Base-by-base conservation (phyloP, 2,329 filamentous ascomycete genomes). In the Coleophoma eucalyptorum region DNA sequence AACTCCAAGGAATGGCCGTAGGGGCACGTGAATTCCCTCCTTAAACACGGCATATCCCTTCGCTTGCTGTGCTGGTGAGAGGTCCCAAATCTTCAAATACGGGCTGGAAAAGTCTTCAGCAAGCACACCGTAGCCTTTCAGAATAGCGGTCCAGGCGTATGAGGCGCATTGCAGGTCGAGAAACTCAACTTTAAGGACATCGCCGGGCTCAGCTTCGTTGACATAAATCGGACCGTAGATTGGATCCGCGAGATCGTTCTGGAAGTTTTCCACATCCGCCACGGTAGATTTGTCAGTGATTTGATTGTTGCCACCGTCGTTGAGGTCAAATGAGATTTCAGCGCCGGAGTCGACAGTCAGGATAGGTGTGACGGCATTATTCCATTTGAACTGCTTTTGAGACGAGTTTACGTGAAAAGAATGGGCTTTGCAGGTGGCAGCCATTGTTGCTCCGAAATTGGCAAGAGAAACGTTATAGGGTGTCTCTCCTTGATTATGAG, bases 71-170 rank as follows among this genome's bases (percentile, higher is more conserved):
- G 58, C 65, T 15, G 69, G 62, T 20, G 26, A 26, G 26, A 80
- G 60, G 38, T 76, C 67, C 75, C 75, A 79, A 43, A 79, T 73
- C 55, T 77, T 76, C 51, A 80, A 62, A 11, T 61, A 57, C 10
- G 70, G 63, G 3, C 72, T 65, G 1, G 68, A 62, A 49, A 74
- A 79, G 43, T 79, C 75, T 44, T 77, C 74, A 3, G 68, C 63
- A 13, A 80, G 60, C 7, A 80, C 67, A 4, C 78, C 77, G 55
- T 79, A 79, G 26, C 68, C 34, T 1, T 72, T 72, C 46, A 80
- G 67, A 26, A 79, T 69, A n/a, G 71, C 73, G 0, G 76, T 78
- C 76, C 76, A 80, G 31, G 77, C 78, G 67, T 72, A 79, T 49
- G 68, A 64, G 3, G 68, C 70, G 5, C 73, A 67, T 50, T 68